Conservation (phyloP, 2,329 filamentous ascomycete genomes). For the Aspergillus calidoustus region DNA sequence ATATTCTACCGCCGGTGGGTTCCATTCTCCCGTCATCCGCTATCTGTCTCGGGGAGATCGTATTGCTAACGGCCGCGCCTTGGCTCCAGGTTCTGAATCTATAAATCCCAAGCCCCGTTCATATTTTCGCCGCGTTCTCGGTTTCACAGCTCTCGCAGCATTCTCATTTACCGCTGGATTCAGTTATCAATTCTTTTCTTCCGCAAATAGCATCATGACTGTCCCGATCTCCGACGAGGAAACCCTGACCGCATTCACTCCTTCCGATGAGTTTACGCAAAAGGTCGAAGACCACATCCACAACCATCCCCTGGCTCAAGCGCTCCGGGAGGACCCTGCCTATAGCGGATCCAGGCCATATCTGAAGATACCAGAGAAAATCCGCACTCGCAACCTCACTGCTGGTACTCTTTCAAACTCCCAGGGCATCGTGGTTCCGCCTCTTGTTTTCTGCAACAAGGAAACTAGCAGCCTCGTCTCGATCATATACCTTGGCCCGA, state of each 20-base stretch:
- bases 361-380: constrained; percentile 75
- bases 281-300: constrained; percentile 76
- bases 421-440: constrained; percentile 78
- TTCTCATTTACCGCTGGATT: constrained; percentile 40
- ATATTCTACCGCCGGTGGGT: constrained; percentile 17
- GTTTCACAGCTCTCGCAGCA: constrained; percentile 42
- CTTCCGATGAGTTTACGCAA: constrained; percentile 55
- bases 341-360: constrained; percentile 82
- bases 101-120: constrained; percentile 30
- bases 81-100: neutral
- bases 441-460: constrained; percentile 74
- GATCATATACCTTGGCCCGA: constrained; percentile 75
- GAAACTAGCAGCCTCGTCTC: constrained; percentile 71
- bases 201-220: constrained; percentile 40
- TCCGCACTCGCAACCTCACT: constrained; percentile 78
- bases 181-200: constrained; percentile 31
- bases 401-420: constrained; percentile 77
- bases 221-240: constrained; percentile 67
- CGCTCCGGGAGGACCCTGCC: constrained; percentile 68
- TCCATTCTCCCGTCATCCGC: neutral
- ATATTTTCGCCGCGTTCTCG: constrained; percentile 39
- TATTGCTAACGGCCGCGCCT: neutral
- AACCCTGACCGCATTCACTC: constrained; percentile 68
- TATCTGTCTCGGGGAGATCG: neutral
- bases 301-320: constrained; percentile 72